These are phyloP conservation scores for Xylariaceae sp. DNA, from an alignment of 2,329 filamentous ascomycete species.

Conservation along the genomic window DNA sequence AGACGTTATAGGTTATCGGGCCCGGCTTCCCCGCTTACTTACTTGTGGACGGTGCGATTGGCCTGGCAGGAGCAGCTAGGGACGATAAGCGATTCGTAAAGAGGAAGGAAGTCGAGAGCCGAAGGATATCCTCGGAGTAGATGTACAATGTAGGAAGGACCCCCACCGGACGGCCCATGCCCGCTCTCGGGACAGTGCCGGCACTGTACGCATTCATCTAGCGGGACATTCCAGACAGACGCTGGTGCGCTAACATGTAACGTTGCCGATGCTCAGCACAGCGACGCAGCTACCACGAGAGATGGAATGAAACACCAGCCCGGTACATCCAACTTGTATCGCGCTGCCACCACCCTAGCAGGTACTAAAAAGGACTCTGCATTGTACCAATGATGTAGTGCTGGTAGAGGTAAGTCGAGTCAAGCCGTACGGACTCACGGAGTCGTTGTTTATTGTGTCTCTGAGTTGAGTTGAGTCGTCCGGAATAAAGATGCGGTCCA, in stretches of 20 bases:
- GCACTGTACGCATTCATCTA: neutral
- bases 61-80: constrained; percentile 9
- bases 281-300: neutral
- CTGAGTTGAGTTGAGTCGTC: no score
- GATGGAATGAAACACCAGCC: neutral
- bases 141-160: neutral
- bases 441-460: no score
- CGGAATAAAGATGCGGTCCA: no score
- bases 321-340: neutral
- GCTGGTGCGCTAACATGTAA: constrained; percentile 22
- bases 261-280: constrained; percentile 21
- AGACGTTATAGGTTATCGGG: constrained; percentile 16
- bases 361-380: no score
- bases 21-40: constrained; percentile 6
- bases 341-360: no score
- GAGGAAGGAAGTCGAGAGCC: constrained; percentile 17
- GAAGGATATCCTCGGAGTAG: neutral
- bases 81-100: constrained; percentile 10
- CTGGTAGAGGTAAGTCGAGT: no score
- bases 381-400: no score
- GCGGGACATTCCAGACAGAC: neutral
- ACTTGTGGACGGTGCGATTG: constrained; percentile 17
- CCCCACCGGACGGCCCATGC: neutral
- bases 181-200: neutral
- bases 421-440: no score